These are phyloP conservation scores for Leccinum pallidistipes DNA, from an alignment of 1,284 basidiomycete genomes.

Conservation along the genomic window DNA sequence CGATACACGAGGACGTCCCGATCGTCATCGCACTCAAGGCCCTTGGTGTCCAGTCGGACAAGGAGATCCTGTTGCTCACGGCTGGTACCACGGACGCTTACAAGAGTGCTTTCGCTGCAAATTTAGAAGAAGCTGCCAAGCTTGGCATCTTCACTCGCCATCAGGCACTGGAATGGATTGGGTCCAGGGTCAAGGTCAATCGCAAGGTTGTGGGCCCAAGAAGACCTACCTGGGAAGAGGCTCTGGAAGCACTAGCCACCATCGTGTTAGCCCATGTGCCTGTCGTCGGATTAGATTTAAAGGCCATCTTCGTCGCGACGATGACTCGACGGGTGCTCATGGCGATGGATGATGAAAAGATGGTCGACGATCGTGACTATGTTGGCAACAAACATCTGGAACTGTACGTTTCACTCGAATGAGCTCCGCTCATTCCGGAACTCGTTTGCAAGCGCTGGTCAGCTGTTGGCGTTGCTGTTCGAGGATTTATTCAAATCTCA, in stretches of 20 bases:
- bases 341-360: conserved; percentile 95
- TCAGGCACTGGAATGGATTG: conserved; percentile 96
- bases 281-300: conserved; percentile 91
- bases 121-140: conserved; percentile 92
- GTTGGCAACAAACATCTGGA: conserved; percentile 99
- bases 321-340: conserved; percentile 97
- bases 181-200: conserved; percentile 88
- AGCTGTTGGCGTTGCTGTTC: conserved; percentile 92
- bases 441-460: conserved; percentile 80
- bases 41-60: conserved; percentile 95
- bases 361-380: conserved; percentile 99
- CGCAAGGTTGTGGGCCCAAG: conserved; percentile 78
- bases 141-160: conserved; percentile 90
- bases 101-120: conserved; percentile 87
- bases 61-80: conserved; percentile 94
- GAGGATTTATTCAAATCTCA: conserved; percentile 99
- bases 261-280: conserved; percentile 98
- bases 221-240: conserved; percentile 91
- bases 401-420: conserved; percentile 58
- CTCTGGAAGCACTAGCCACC: conserved; percentile 93
- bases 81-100: conserved; percentile 93
- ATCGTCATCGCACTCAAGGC: conserved; percentile 97
- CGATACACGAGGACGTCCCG: conserved; percentile 95
- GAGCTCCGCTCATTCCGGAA: conserved; percentile 6
- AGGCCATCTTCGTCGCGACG: conserved; percentile 96